Conservation (phyloP, 495 filamentous ascomycete genomes). For the Penicilliopsis zonata region DNA sequence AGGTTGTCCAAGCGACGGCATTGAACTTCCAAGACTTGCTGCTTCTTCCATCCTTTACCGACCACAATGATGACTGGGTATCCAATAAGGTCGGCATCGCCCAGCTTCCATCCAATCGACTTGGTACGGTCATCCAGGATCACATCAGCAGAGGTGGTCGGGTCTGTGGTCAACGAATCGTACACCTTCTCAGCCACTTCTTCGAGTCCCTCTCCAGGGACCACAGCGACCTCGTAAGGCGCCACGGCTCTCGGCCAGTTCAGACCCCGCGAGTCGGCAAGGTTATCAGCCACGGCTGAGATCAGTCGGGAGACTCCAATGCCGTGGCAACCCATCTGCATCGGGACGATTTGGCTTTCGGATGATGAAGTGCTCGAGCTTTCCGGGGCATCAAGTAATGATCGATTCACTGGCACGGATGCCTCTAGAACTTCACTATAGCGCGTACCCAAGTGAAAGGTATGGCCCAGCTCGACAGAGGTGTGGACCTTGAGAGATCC, state of each 20-base stretch:
- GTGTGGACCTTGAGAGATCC: conserved; percentile 54
- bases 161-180: conserved; percentile 30
- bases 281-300: conserved; percentile 63
- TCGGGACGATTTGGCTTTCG: conserved; percentile 30
- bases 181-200: conserved; percentile 45
- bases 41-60: conserved; percentile 59
- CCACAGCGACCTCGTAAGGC: conserved; percentile 68
- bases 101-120: conserved; percentile 68
- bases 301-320: conserved; percentile 91
- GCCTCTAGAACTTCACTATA: conserved; percentile 69
- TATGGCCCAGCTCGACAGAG: conserved; percentile 86
- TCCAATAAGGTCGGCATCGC: conserved; percentile 79
- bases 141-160: conserved; percentile 34
- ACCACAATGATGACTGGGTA: conserved; percentile 74
- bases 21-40: conserved; percentile 60
- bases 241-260: conserved; percentile 85
- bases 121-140: conserved; percentile 68
- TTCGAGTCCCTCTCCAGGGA: conserved; percentile 41
- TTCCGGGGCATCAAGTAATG: conserved; percentile 10
- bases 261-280: conserved; percentile 63
- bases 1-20: conserved; percentile 46
- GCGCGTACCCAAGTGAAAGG: conserved; percentile 83
- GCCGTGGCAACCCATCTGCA: conserved; percentile 95
- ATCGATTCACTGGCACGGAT: conserved; percentile 31
- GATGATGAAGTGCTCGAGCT: conserved; percentile 4